Evolutionary conservation across 805 yeast species (phyloP), one percentile per base, ranked within the genome.

Genomic region (Yarrowia phangngaensis): DNA sequence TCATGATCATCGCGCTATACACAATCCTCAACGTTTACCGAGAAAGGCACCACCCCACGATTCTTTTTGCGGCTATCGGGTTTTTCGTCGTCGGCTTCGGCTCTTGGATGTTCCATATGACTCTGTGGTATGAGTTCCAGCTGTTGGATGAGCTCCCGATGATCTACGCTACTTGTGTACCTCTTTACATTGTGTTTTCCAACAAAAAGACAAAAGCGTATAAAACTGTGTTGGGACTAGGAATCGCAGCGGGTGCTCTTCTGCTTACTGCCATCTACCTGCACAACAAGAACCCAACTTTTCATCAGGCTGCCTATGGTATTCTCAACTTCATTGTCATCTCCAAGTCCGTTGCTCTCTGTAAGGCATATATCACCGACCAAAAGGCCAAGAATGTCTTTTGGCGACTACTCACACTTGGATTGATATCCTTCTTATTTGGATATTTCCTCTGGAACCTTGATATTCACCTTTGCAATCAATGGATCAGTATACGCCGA

Each of bases 161-260:
- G 98, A 86, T 92, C 54, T 92, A 92, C 67, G 97, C 95, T 16
- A 92, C 98, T 2, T 90, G 96, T 55, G 80, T 90, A 20, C 97
- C 98, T 0, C 80, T 87, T 53, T 86, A 95, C 95, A 74, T 81
- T 32, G 79, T 84, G 1, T 80, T 82, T 56, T 74, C 84, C 36
- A 84, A 79, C 60, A 77, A 76, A 30, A 69, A 66, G 51, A 54
- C 72, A 13, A 59, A 54, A 13, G 56, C 46, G 4, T 69, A 64
- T 20, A 70, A 78, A 8, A 38, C 65, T n/a, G 49, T 63, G 11
- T 69, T 80, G 16, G 87, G 73, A 0, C 34, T 68, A 8, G 66
- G 71, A 9, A 72, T 80, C 3, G 66, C 74, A 33, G 54, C 66
- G 24, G 79, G 80, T 2, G 85, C 88, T 0, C 70, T 73, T 30